A percentile compares a stretch with the other conserved stretches of the same genome.
phyloP scores from a whole-genome alignment of 441 rosid species.

The Euphorbia celastroides region DNA sequence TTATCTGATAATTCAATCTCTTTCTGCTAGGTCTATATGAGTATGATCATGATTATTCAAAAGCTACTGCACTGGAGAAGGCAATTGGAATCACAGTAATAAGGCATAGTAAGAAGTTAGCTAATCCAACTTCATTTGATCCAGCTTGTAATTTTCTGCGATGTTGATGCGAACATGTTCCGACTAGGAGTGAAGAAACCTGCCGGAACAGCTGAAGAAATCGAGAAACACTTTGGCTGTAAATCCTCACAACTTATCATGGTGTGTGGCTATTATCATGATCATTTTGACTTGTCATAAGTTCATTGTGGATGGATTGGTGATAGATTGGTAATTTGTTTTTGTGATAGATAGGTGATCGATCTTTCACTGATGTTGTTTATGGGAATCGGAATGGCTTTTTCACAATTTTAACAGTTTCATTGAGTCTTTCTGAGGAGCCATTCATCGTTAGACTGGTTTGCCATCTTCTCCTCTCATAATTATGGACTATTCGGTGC shows the following conservation, averaged over 20 bases:
- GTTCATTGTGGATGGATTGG: constrained; percentile 11
- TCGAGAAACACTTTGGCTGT: constrained; percentile 95
- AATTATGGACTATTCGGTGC: neutral
- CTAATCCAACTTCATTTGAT: neutral
- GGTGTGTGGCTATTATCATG: constrained; percentile 36
- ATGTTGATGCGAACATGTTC: constrained; percentile 12
- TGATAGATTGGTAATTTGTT: constrained; percentile 18
- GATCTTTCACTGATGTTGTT: constrained; percentile 89
- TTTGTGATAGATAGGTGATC: constrained; percentile 80
- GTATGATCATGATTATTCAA: constrained; percentile 79
- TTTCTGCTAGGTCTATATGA: constrained; percentile 63
- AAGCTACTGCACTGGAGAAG: constrained; percentile 80
- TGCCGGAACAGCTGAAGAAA: constrained; percentile 88
- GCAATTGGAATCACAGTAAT: constrained; percentile 84
- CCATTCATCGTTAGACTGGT: constrained; percentile 97
- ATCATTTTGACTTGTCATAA: constrained; percentile 16
- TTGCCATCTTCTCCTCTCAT: constrained; percentile 17
- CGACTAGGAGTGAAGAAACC: constrained; percentile 82
- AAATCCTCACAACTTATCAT: constrained; percentile 70
- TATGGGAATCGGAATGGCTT: constrained; percentile 86
- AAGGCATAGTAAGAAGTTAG: constrained; percentile 63
- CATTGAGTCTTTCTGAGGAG: constrained; percentile 73
- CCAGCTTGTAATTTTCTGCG: neutral
- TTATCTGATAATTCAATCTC: constrained; percentile 6
- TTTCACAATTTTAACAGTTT: constrained; percentile 72